phyloP scores from a whole-genome alignment of 352 stramenopile genomes.

The Elongisporangium anandrum region DNA sequence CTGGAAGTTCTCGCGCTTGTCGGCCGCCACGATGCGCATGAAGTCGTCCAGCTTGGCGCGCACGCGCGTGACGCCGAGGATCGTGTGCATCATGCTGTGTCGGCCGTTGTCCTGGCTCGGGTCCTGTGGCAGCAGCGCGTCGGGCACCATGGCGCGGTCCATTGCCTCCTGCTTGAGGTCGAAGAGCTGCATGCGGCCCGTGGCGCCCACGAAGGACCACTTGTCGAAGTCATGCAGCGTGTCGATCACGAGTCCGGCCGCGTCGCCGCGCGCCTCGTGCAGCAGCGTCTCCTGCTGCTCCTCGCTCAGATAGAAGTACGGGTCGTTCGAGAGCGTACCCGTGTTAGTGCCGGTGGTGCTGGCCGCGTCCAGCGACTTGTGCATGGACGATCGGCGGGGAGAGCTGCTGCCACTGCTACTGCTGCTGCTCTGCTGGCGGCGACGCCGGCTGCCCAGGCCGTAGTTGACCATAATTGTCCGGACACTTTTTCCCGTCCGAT shows the following conservation, averaged over 20 bases:
- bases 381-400: conserved; percentile 7
- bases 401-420: conserved; percentile 13
- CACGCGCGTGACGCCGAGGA: conserved; percentile 53
- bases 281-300: conserved; percentile 46
- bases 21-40: conserved; percentile 47
- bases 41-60: conserved; percentile 60
- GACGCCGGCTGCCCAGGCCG: conserved; percentile 3
- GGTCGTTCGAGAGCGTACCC: conserved; percentile 16
- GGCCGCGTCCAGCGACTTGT: conserved; percentile 7
- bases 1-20: conserved; percentile 44
- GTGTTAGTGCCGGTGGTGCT: conserved; percentile 4
- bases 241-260: conserved; percentile 53
- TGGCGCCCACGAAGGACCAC: conserved; percentile 51
- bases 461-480: conserved; percentile 9
- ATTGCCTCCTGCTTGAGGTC: conserved; percentile 41
- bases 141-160: conserved; percentile 37
- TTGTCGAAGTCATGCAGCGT: conserved; percentile 55
- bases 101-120: conserved; percentile 13
- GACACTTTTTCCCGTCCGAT: background rate
- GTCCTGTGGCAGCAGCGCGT: conserved; percentile 5
- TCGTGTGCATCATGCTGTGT: conserved; percentile 35
- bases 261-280: conserved; percentile 40
- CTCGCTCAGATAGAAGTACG: conserved; percentile 54
- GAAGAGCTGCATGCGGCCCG: conserved; percentile 40
- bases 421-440: conserved; percentile 7